phyloP scores from a whole-genome alignment of 495 filamentous ascomycete genomes.

The Staphylotrichum tortipilum region DNA sequence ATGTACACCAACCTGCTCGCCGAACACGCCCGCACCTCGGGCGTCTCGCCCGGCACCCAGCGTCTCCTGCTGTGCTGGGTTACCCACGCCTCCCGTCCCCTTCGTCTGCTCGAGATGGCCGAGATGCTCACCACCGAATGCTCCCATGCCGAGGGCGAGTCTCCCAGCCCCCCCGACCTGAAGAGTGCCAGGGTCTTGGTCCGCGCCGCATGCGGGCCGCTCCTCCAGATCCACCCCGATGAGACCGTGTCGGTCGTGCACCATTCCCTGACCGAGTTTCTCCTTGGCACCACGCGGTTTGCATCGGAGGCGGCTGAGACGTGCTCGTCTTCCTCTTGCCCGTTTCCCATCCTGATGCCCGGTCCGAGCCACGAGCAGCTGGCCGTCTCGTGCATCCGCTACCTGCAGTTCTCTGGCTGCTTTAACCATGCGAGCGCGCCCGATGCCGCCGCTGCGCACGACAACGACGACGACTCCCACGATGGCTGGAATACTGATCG shows the following conservation, averaged over 20 bases:
- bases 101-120: constrained; percentile 44
- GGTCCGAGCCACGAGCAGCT: constrained; percentile 21
- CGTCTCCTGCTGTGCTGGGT: constrained; percentile 37
- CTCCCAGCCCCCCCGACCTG: not conserved
- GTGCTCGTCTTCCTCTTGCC: constrained; percentile 11
- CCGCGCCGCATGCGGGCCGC: constrained; percentile 36
- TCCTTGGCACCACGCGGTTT: constrained; percentile 19
- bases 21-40: constrained; percentile 32
- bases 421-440: too few species aligned
- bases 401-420: constrained; percentile 14
- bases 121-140: constrained; percentile 26
- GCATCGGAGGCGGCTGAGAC: not conserved
- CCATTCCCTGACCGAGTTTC: constrained; percentile 48
- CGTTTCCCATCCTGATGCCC: constrained; percentile 25
- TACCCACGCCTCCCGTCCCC: constrained; percentile 41
- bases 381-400: constrained; percentile 15
- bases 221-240: constrained; percentile 42
- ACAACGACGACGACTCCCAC: too few species aligned
- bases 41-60: constrained; percentile 34
- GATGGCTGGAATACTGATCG: too few species aligned
- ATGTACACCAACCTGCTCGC: constrained; percentile 40
- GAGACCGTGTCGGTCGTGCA: constrained; percentile 44
- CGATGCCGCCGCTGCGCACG: too few species aligned
- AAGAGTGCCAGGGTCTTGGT: constrained; percentile 22
- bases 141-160: constrained; percentile 17